These are phyloP conservation scores for Cladosporium sp. DNA, from an alignment of 2,329 filamentous ascomycete genomes.

Conservation along the genomic window DNA sequence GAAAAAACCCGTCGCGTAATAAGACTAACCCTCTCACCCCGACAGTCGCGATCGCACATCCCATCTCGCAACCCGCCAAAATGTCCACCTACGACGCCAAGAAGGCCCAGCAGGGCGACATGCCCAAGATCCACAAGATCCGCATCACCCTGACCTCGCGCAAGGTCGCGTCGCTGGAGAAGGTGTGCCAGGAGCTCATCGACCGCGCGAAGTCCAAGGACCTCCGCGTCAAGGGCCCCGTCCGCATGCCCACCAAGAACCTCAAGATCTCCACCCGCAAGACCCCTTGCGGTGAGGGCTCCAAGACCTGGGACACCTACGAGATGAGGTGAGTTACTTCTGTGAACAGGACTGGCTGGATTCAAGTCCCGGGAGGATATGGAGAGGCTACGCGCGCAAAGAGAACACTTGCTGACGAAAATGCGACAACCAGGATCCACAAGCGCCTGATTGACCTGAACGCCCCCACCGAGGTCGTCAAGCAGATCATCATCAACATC, in stretches of 20 bases:
- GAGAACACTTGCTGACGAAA: neutral
- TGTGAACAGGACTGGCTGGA: neutral
- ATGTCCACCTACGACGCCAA: constrained; percentile 96
- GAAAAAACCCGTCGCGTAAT: neutral
- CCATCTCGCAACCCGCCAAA: constrained; percentile 35
- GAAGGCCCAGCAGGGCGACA: constrained; percentile 80
- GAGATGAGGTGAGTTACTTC: constrained; percentile 67
- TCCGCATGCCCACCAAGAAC: constrained; percentile 95
- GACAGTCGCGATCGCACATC: constrained; percentile 18
- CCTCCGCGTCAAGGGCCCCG: constrained; percentile 95
- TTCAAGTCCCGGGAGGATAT: constrained; percentile 25
- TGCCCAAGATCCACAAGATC: constrained; percentile 94
- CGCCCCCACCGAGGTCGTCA: constrained; percentile 95
- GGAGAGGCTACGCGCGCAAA: neutral
- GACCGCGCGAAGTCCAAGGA: constrained; percentile 98
- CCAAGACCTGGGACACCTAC: constrained; percentile 98
- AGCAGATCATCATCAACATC: constrained; percentile 95
- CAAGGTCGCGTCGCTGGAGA: constrained; percentile 94
- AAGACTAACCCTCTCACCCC: constrained; percentile 20
- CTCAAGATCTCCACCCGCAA: constrained; percentile 97
- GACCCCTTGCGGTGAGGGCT: constrained; percentile 99
- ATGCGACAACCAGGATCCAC: constrained; percentile 25
- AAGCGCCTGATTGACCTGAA: constrained; percentile 54
- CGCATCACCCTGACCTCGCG: constrained; percentile 94
- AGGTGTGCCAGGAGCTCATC: constrained; percentile 96